Conservation (phyloP, 192 early-diverging fungal genomes). For the Coemansia sp. region DNA sequence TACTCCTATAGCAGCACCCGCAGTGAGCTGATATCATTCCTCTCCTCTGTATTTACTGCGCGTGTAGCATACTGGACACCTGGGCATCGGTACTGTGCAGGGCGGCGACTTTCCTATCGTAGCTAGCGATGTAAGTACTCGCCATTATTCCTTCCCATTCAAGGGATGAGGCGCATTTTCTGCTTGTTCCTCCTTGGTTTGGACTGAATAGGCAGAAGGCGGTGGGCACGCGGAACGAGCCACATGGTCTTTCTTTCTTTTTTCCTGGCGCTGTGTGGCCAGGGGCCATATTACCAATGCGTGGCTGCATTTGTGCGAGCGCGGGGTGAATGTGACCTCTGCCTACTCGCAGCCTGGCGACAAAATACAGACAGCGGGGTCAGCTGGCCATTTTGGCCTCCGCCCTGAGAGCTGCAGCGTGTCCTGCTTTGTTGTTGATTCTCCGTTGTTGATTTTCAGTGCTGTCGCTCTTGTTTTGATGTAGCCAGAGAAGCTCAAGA, state of each 20-base stretch:
- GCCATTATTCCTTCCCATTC: too few species aligned
- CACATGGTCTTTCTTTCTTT: not conserved
- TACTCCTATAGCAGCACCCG: not conserved
- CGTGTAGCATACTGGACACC: conserved; percentile 46
- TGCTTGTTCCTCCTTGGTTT: too few species aligned
- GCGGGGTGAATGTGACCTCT: not conserved
- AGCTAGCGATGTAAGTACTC: conserved; percentile 41
- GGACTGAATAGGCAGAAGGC: too few species aligned
- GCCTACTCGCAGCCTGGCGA: too few species aligned
- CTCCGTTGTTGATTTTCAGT: not conserved
- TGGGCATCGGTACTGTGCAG: conserved; percentile 44
- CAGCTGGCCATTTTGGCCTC: too few species aligned
- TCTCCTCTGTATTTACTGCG: not conserved
- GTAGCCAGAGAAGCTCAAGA: conserved; percentile 47
- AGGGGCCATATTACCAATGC: not conserved
- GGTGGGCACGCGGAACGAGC: not conserved
- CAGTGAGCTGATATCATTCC: not conserved
- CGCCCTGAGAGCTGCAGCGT: not conserved
- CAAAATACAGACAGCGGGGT: too few species aligned
- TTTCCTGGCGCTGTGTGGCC: not conserved
- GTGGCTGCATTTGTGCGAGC: not conserved
- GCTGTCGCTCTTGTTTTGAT: not conserved
- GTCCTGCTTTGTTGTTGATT: not conserved
- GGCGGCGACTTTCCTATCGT: conserved; percentile 15
- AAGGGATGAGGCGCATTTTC: too few species aligned